Evolutionary conservation across 257 asterid species (phyloP).

Genomic region (Nicotiana noctiflora): DNA sequence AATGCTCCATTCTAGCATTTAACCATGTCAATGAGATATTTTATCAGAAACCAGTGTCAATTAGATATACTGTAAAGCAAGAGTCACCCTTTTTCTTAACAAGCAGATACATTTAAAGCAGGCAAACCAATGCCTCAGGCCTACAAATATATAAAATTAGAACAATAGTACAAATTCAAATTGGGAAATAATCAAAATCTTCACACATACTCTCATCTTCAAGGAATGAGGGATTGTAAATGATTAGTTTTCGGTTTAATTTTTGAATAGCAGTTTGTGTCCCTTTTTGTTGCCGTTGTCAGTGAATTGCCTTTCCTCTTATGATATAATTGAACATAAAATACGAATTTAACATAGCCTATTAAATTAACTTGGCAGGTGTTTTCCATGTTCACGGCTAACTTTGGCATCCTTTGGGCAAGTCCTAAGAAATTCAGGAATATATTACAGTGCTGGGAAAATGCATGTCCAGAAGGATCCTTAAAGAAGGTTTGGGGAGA

Average conservation of each 20-base stretch:
- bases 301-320: not conserved
- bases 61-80: not conserved
- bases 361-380: no score
- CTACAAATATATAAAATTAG: not conserved
- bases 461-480: no score
- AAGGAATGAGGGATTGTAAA: not conserved
- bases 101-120: not conserved
- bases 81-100: not conserved
- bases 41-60: not conserved
- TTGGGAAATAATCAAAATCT: not conserved
- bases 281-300: no score
- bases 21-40: conserved; percentile 8
- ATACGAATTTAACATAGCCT: not conserved
- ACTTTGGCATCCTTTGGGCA: no score
- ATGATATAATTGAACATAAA: not conserved
- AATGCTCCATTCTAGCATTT: conserved; percentile 68
- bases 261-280: not conserved
- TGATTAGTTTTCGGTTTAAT: not conserved
- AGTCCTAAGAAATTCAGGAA: no score
- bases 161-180: not conserved
- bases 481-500: no score
- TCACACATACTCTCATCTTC: not conserved
- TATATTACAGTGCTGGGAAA: no score
- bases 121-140: not conserved
- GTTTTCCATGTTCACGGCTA: no score